Evolutionary conservation across 1,139 yeast species (phyloP).

Genomic region (Scheffersomyces parashehatae): DNA sequence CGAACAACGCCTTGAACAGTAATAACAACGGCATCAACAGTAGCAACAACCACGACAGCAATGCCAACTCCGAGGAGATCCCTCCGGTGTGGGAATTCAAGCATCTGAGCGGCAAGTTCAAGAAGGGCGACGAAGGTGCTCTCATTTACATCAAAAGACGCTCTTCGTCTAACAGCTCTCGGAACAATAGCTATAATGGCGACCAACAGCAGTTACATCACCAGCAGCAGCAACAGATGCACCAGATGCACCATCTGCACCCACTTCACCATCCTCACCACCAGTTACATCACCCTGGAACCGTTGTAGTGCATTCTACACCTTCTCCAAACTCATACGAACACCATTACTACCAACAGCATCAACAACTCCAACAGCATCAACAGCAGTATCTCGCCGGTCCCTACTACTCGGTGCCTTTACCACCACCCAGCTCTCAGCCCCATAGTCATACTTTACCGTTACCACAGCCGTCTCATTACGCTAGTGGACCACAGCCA

Average conservation of each 20-base stretch:
- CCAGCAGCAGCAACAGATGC: background rate
- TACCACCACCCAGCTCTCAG: background rate
- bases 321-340: background rate
- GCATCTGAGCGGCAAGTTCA: conserved; percentile 77
- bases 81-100: conserved; percentile 79
- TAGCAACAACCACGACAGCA: conserved; percentile 13
- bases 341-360: background rate
- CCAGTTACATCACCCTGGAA: conserved; percentile 1
- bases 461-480: conserved; percentile 6
- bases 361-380: background rate
- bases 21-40: conserved; percentile 3
- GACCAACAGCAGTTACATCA: background rate
- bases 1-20: conserved; percentile 5
- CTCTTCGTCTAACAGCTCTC: conserved; percentile 32
- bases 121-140: conserved; percentile 70
- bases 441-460: background rate
- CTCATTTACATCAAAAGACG: conserved; percentile 70
- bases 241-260: background rate
- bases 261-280: conserved; percentile 6
- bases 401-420: background rate
- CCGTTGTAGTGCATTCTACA: background rate
- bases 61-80: conserved; percentile 16
- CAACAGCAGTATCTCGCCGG: background rate
- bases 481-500: conserved; percentile 2
- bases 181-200: conserved; percentile 4